Evolutionary conservation across 2,329 filamentous ascomycete species (phyloP), one percentile per base, ranked within the genome.

Genomic region (Pestalotiopsis sp.): DNA sequence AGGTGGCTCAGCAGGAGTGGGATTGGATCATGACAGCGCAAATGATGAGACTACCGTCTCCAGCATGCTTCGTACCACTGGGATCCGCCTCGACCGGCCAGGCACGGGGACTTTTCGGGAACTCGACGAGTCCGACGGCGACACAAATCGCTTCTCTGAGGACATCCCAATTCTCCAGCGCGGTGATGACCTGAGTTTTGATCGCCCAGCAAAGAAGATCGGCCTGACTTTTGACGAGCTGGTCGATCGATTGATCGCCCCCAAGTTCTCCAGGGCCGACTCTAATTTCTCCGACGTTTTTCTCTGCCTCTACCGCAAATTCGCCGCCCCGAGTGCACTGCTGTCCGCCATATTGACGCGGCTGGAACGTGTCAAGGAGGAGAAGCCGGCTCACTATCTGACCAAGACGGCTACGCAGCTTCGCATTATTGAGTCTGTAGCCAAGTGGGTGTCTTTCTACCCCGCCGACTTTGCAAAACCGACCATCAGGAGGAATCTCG

Each of bases 291-390:
- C 89, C 1, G 90, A 94, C 59, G 91, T 97, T 20, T 98, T 98
- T 75, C 85, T 98, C 38, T 97, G 95, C 72, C 84, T 98, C 14
- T 98, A 98, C 80, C 92, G 96, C 71, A 97, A 96, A 79, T 98
- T 99, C 78, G 92, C 94, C 4, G 89, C 95, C 2, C 96, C 96
- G 0, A 87, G 88, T 11, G 88, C 92, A 72, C 86, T 99, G 4
- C 89, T 98, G 66, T 87, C 90, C 56, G 90, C 93, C 7, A 92
- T 98, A 59, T 85, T 97, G 56, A 86, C 91, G 68, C 90, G 92
- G 52, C 89, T 97, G 70, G 92, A 97, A 72, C 85, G 84, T 17
- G 83, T 92, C 27, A 89, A 90, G 74, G 88, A 90, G 58, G 90
- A 92, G 70, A 90, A 88, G 72, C 85, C 86, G 11, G 86, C 90